Evolutionary conservation across 441 rosid genomes (phyloP), one percentile per base, ranked within the genome.

Genomic region (Erysimum cheiri): DNA sequence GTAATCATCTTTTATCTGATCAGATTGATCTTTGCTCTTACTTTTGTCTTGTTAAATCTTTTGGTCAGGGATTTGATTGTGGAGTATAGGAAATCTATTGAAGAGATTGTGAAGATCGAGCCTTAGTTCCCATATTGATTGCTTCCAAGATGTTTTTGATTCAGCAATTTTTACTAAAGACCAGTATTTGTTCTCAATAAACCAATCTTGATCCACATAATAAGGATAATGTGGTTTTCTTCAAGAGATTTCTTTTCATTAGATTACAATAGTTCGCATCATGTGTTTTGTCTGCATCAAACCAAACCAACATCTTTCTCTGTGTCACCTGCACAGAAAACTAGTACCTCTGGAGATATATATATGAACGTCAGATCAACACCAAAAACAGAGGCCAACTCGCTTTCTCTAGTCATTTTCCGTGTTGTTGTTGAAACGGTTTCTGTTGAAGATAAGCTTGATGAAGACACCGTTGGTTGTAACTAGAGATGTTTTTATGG

Each of bases 21-120:
- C 10, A 46, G 4, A 33, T 46, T 46, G 50, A 17, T 37, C 4
- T 49, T 49, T 59, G 36, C 48, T 64, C 61, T 73, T 24, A 56
- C 31, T 26, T 24, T 47, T 26, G 26, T 74, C 3, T 31, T 57
- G 11, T 72, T 72, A 3, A 28, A 39, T 44, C 6, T 43, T n/a
- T 52, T 67, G 74, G 39, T 59, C 80, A 93, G 98, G 85, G 94
- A 84, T 37, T 77, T 89, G 74, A 84, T 91, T 60, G 75, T 64
- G 75, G 85, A 83, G 33, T 91, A 84, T 61, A 84, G 81, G 72
- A 83, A 67, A 71, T 83, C 94, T 12, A 82, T 93, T 53, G 93
- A 89, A 84, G 81, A 82, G 12, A 60, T 74, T 35, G 69, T 74
- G 44, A 67, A 58, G 62, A 53, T 44, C 0, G 64, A 67, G 54